Conservation (phyloP, 208 protist species). For the Wallacemonas sp. region DNA sequence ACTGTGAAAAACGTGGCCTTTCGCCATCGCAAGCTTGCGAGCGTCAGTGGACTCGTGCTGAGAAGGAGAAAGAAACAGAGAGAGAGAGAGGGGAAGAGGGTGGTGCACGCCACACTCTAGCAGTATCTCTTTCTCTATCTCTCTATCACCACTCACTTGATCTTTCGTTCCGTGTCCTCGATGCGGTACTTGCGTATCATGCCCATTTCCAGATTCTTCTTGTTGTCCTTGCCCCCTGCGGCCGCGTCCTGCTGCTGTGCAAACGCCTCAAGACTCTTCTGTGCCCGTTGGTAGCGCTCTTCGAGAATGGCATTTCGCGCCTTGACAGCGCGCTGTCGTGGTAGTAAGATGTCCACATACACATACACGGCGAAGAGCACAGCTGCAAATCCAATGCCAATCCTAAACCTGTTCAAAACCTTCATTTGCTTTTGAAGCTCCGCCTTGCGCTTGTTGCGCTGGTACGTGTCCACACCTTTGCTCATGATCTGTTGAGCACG, state of each 20-base stretch:
- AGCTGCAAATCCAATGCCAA: constrained; percentile 35
- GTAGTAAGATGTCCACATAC: constrained; percentile 51
- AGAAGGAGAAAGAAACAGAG: not conserved
- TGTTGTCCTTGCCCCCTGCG: not conserved
- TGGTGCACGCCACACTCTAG: not conserved
- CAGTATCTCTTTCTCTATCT: not conserved
- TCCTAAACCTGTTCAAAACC: constrained; percentile 49
- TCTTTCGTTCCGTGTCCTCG: constrained; percentile 1
- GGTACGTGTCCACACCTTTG: constrained; percentile 51
- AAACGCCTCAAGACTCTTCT: constrained; percentile 37
- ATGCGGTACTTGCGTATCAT: constrained; percentile 12
- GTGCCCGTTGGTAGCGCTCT: constrained; percentile 61
- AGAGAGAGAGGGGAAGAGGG: not conserved
- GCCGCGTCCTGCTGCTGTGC: constrained; percentile 3
- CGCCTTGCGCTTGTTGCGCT: constrained; percentile 62
- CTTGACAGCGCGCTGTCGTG: constrained; percentile 73
- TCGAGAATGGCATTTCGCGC: constrained; percentile 55
- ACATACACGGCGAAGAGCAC: constrained; percentile 51
- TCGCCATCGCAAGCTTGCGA: no score
- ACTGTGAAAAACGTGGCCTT: not conserved
- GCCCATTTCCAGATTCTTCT: not conserved
- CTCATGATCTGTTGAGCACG: constrained; percentile 88
- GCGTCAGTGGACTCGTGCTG: not conserved
- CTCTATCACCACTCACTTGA: not conserved
- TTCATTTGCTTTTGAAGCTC: constrained; percentile 57